Base-by-base conservation (phyloP, 371 early-diverging fungal species). In the Neoconidiobolus thromboides region DNA sequence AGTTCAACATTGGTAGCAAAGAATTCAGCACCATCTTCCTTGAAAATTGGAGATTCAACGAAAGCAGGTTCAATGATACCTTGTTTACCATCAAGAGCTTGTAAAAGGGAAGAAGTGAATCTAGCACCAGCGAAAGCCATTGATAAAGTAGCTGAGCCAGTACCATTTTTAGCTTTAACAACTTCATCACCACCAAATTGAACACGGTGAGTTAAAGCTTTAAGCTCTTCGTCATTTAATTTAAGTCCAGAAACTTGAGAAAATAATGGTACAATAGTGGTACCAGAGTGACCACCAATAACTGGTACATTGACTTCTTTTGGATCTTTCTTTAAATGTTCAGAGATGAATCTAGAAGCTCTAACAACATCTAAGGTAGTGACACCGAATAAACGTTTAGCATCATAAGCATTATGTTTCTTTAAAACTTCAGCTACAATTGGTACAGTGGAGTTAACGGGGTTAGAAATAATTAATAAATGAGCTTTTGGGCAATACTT, bases 181-280 rank as follows among this genome's bases (percentile, higher is more conserved):
- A 98, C 98, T 78, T 98, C 98, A 73, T 98, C 98, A 73, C 98
- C 98, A 72, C 98, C 97, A 72, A 85, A 97, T 79, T 98, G 99
- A 71, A 96, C 92, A 71, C 99, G 92, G 74, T 96, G 77, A 67
- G 91, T 92, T 69, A 98, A 80, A 41, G 85, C 82, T 65, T 90
- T 90, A 61, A 82, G 76, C 78, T 98, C 90, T 69, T 86, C 93
- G 69, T 90, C 78, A 69, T 82, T 80, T 76, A 96, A 91, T 61
- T 76, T 64, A 60, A 80, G 73, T 62, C 87, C 88, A 26, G 54
- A 38, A 51, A 73, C 69, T 68, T 86, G 88, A 68, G 91, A 91
- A 64, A 95, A 84, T 56, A 98, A 80, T 63, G 97, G 97, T 56
- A 98, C 84, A 67, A 96, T 96, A 74, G 99, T 97, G 67, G 86